phyloP scores from a whole-genome alignment of 2,329 filamentous ascomycete genomes.

The Penicillium aurantiogriseum region DNA sequence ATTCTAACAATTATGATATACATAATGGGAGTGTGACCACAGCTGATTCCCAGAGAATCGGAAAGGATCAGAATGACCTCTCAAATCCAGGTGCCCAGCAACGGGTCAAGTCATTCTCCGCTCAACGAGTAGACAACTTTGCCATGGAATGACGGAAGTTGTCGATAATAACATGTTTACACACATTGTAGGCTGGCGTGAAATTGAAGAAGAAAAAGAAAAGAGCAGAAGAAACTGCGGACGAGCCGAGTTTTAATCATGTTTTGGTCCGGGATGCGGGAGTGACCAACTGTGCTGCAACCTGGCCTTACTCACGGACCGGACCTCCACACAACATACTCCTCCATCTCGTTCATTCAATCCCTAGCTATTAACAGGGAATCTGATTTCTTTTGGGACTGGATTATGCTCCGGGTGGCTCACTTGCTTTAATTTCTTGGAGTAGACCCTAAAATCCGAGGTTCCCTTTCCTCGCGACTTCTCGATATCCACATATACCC shows the following conservation, averaged over 20 bases:
- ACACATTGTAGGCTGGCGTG: conserved; percentile 51
- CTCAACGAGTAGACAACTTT: conserved; percentile 67
- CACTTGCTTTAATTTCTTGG: conserved; percentile 23
- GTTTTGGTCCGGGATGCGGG: conserved; percentile 33
- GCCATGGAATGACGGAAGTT: conserved; percentile 51
- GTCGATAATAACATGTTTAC: conserved; percentile 57
- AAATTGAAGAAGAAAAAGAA: conserved; percentile 44
- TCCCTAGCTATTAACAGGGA: conserved; percentile 31
- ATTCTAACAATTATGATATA: not conserved
- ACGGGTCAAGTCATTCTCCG: conserved; percentile 64
- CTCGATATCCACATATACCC: conserved; percentile 19
- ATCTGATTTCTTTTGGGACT: conserved; percentile 24
- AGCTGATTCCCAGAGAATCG: conserved; percentile 71
- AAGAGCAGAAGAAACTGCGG: conserved; percentile 31
- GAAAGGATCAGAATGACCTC: conserved; percentile 60
- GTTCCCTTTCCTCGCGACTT: conserved; percentile 18
- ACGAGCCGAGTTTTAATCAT: conserved; percentile 28
- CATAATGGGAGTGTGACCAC: conserved; percentile 54
- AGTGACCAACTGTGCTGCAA: conserved; percentile 44
- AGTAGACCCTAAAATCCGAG: conserved; percentile 17
- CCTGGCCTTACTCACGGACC: conserved; percentile 44
- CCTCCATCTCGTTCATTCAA: conserved; percentile 31
- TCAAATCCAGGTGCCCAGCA: conserved; percentile 71
- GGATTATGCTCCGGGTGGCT: conserved; percentile 33
- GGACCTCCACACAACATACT: conserved; percentile 38